Evolutionary conservation across 2,329 filamentous ascomycete genomes (phyloP).

Genomic region (Didymella pomorum): DNA sequence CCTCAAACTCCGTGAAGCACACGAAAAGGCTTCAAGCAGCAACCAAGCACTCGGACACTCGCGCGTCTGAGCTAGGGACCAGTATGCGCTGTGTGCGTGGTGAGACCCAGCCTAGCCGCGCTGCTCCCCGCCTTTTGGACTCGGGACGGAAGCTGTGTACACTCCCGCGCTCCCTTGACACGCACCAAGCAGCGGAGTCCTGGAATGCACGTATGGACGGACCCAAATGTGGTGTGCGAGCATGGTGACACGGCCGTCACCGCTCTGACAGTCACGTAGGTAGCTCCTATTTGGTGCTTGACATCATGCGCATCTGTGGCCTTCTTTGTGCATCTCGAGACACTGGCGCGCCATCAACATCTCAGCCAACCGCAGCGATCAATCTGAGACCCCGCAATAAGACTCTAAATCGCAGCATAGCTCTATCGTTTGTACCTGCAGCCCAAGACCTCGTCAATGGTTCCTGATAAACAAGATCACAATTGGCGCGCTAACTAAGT

Average conservation of each 20-base stretch:
- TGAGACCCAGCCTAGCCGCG: background rate
- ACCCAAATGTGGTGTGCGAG: slow-evolving; percentile 5
- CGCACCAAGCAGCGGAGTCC: slow-evolving; percentile 1
- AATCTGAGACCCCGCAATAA: background rate
- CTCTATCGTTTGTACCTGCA: slow-evolving; percentile 9
- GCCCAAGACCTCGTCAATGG: background rate
- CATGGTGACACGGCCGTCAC: slow-evolving; percentile 18
- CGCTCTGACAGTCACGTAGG: slow-evolving; percentile 8
- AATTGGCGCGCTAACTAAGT: slow-evolving; percentile 5
- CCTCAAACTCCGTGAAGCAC: background rate
- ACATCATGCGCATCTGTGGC: slow-evolving; percentile 7
- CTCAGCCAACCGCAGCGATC: background rate
- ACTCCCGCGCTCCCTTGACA: slow-evolving; percentile 1
- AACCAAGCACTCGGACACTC: background rate
- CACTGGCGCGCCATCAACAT: background rate
- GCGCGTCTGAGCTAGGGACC: background rate
- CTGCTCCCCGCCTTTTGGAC: background rate
- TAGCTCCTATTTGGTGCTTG: slow-evolving; percentile 2
- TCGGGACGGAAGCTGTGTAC: background rate
- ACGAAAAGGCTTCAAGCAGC: background rate
- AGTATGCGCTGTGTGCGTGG: background rate
- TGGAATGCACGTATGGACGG: slow-evolving; percentile 7
- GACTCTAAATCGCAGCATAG: background rate
- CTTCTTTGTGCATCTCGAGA: background rate
- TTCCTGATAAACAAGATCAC: background rate